Evolutionary conservation across 257 asterid genomes (phyloP), one percentile per base, ranked within the genome.

Genomic region (Salvia hispanica): DNA sequence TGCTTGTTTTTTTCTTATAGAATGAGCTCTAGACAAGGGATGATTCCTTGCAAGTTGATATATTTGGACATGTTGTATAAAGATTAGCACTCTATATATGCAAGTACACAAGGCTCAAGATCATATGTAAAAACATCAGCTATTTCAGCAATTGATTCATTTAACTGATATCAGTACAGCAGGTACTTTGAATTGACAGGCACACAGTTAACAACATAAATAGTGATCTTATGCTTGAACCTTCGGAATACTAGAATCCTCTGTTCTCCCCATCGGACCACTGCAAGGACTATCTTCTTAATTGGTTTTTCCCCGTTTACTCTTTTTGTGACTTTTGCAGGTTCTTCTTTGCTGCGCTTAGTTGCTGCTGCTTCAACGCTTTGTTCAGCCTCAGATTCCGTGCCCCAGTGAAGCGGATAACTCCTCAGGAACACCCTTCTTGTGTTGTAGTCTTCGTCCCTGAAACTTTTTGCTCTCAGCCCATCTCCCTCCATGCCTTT

Each of bases 361-460:
- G 51, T 8, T 48, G 74, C 52, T 18, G 31, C 31, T 25, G 58
- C 75, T 74, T 70, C 71, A 52, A 75, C 59, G 53, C 72, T 74
- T 47, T 73, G 79, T 58, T 70, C 84, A 6, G 76, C 83, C 74
- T 80, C 86, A 21, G 87, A 84, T 62, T 77, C 84, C 0, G 72
- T 45, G 5, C 81, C 83, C 83, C 84, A 78, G 67, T 80, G 88
- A 72, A 90, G 93, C 7, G 96, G 96, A 73, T 90, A 87, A 79
- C 96, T 87, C 80, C 96, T 84, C 75, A 87, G 47, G 84, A 90
- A 90, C 33, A 86, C 95, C 77, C 91, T 82, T 72, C 96, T 82
- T 21, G 81, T 80, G 66, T 72, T 85, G 82, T 90, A 85, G 62
- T 81, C 95, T 72, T 86, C 92, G 31, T 89, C 31, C 4, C 96